Evolutionary conservation across 495 filamentous ascomycete genomes (phyloP), one percentile per base, ranked within the genome.

Genomic region (Evansstolkia leycettana): DNA sequence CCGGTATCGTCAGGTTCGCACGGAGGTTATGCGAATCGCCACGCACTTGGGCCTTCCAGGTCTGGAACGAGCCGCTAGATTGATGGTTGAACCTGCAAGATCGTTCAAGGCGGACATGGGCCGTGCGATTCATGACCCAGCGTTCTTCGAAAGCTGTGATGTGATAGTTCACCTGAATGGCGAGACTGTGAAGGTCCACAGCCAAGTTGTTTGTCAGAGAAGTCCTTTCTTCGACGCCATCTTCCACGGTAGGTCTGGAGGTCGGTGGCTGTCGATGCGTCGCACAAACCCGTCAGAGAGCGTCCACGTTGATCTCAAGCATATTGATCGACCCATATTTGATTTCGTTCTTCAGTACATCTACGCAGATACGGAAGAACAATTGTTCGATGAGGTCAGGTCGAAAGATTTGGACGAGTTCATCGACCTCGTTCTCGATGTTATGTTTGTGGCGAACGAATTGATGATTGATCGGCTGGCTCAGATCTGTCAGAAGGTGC

Each of bases 161-260:
- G 65, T 81, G 4, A 53, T 84, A 4, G 62, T 96, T 9, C 75
- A 93, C 35, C 66, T 96, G 19, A 70, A 70, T n/a, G 76, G 81
- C 31, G 77, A 65, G 1, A 62, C 62, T 27, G 58, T 86, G 5
- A 58, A 57, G 17, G 78, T 80, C 5, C 88, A 96, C 50, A 88
- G 81, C 43, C 58, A 71, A 12, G 55, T 96, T 13, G 51, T 96
- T 31, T 83, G 85, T 38, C 78, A 80, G 48, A 67, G 92, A 48
- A 94, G 86, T 41, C 88, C 86, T 0, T 98, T 94, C 64, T 98
- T 98, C 46, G 65, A 85, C 42, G 81, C 83, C 3, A 65, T 98
- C 14, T 95, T 94, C 60, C 62, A 82, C 38, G 90, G 92, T 13
- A 78, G 84, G 29, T 82, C 90, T 11, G 70, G 70, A 24, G 90